These are phyloP conservation scores for Lasiosphaeriaceae sp. DNA, from an alignment of 495 filamentous ascomycete genomes.

Conservation along the genomic window DNA sequence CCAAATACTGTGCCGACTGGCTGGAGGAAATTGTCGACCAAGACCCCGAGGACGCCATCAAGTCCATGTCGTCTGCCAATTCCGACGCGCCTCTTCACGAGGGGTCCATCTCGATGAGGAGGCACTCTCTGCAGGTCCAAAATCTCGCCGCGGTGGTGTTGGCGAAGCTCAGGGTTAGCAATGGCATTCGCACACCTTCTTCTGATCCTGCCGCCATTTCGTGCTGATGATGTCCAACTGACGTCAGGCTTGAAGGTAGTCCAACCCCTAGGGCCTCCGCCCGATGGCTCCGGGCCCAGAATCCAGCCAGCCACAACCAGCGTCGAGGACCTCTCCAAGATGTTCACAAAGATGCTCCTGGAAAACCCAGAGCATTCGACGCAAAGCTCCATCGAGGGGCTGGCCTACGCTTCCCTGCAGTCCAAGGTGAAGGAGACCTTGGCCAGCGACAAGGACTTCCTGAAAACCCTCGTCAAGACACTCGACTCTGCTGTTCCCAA, in stretches of 20 bases:
- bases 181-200: slow-evolving; percentile 8
- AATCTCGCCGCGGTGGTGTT: slow-evolving; percentile 80
- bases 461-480: slow-evolving; percentile 61
- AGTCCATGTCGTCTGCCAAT: slow-evolving; percentile 36
- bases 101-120: slow-evolving; percentile 44
- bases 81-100: slow-evolving; percentile 33
- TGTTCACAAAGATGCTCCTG: slow-evolving; percentile 74
- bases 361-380: slow-evolving; percentile 52
- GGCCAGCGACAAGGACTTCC: slow-evolving; percentile 58
- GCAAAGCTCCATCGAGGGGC: slow-evolving; percentile 78
- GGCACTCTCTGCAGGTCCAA: slow-evolving; percentile 48
- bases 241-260: slow-evolving; percentile 51
- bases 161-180: slow-evolving; percentile 64
- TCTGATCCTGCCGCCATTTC: slow-evolving; percentile 9
- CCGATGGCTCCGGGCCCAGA: slow-evolving; percentile 38
- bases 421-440: slow-evolving; percentile 79
- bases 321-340: slow-evolving; percentile 67
- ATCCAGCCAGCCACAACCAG: slow-evolving; percentile 49
- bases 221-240: slow-evolving; percentile 36
- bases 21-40: slow-evolving; percentile 72
- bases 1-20: slow-evolving; percentile 77
- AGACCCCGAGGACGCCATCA: slow-evolving; percentile 58
- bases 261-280: slow-evolving; percentile 28
- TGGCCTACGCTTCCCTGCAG: slow-evolving; percentile 84
- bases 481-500: slow-evolving; percentile 57